Evolutionary conservation across 2,329 filamentous ascomycete genomes (phyloP), one percentile per base, ranked within the genome.

Genomic region (Fusarium newnesense): DNA sequence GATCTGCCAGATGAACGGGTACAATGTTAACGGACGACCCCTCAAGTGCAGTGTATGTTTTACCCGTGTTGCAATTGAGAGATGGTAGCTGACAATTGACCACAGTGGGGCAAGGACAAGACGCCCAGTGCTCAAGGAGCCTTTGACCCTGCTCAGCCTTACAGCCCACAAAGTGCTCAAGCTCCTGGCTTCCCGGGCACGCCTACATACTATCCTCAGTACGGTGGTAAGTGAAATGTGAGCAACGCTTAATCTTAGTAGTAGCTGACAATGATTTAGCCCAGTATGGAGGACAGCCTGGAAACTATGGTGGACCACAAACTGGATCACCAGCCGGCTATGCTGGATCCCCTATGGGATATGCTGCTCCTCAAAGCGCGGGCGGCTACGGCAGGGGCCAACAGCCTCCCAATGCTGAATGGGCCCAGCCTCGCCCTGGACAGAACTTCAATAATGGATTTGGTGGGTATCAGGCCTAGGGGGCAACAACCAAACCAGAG

Each of bases 91-190:
- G 67, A 66, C 66, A 75, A 69, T 32, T 75, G 26, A 70, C 75
- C 77, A 43, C 80, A 98, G 96, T 99, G 96, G 96, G 96, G 96
- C 81, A 99, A 99, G 86, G 96, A 99, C 84, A 97, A 97, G 85
- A 95, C 95, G 60, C 94, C 96, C 34, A 95, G 91, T 78, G 88
- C 81, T 68, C 82, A 84, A 71, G 81, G 93, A 67, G 71, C 92
- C 76, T 97, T 97, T 78, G 94, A 94, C 77, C 96, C 93, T 81
- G 91, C 93, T 77, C 89, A 89, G 80, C 84, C 86, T 30, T 92
- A 90, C 79, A 92, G 89, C 77, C 90, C 95, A 60, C 93, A 95
- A 81, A 94, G 91, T 78, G 92, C 88, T 77, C 91, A 90, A 83
- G 92, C 88, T 75, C 90, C 89, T 60, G 91, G 87, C 63, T 97